Base-by-base conservation (phyloP, 208 protist genomes). In the Herpetomonas muscarum region DNA sequence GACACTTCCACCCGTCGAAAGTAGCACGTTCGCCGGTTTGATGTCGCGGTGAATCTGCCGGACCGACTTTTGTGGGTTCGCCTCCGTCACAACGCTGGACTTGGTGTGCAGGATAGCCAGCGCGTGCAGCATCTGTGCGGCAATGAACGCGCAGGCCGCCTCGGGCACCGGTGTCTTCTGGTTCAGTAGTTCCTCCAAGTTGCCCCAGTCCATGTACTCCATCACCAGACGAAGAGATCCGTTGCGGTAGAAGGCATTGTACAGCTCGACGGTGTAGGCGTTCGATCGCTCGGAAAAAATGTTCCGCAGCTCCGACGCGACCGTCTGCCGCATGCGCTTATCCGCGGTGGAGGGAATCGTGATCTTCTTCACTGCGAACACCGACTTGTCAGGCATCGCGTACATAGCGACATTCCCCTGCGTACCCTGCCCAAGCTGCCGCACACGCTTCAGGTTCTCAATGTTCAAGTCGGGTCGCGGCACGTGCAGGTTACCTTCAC, bases 201-300 rank as follows among this genome's bases (percentile, higher is more conserved):
- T 93, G 15, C 86, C 86, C 79, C 86, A 88, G 69, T 93, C 70
- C 86, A 93, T 93, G 70, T 90, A 93, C 65, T 93, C 86, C 86
- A 93, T 93, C 19, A 93, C 82, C 34, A 93, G 70, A 6, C 67
- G 76, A 21, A 93, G 76, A 2, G 71, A 66, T 19, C 69, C 67
- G 47, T 86, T 64, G 53, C 82, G 76, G 60, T 85, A 93, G 29
- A 87, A 93, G 32, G 86, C 86, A 63, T 93, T 93, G 71, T 90
- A 93, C 52, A 93, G 64, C 39, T 72, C 63, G 42, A 93, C 83
- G 1, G 83, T 87, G 67, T 83, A 90, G 32, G 67, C 70, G 65
- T 89, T 90, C 7, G 64, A 62, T 45, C 77, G 58, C 37, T 87
- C 69, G 21, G 69, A 76, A 42, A 93, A 87, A 32, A 93, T 90